Conservation (phyloP, 164 flowering plant species). For the Pachysandra terminalis region DNA sequence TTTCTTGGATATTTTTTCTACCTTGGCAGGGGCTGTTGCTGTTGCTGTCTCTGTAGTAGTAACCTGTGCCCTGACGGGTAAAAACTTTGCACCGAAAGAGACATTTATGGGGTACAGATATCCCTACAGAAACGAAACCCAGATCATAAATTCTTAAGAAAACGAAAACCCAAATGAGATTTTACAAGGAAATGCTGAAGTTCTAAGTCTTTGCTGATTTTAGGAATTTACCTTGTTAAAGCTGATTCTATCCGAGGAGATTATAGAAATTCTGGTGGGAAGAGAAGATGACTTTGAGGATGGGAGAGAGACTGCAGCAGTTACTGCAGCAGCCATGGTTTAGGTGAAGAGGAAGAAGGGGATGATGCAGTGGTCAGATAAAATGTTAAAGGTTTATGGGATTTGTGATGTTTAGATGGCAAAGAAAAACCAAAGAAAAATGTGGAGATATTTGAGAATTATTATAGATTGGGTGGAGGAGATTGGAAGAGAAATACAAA, state of each 20-base stretch:
- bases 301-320: slow-evolving; percentile 79
- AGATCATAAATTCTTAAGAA: slow-evolving; percentile 5
- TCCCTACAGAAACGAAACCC: slow-evolving; percentile 36
- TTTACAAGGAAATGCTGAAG: background rate
- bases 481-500: slow-evolving; percentile 43
- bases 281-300: slow-evolving; percentile 69
- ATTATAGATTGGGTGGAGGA: slow-evolving; percentile 66
- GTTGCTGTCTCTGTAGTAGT: slow-evolving; percentile 43
- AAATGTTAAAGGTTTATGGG: slow-evolving; percentile 1
- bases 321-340: slow-evolving; percentile 73
- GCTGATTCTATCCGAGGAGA: slow-evolving; percentile 54
- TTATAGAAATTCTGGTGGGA: slow-evolving; percentile 46
- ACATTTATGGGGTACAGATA: slow-evolving; percentile 44
- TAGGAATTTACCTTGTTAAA: slow-evolving; percentile 51
- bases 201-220: background rate
- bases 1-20: slow-evolving; percentile 75
- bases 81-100: slow-evolving; percentile 39
- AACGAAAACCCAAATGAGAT: background rate
- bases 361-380: slow-evolving; percentile 1
- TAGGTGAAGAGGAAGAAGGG: background rate
- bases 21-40: slow-evolving; percentile 86
- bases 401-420: too few relatives aligned
- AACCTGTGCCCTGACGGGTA: slow-evolving; percentile 77
- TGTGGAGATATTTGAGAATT: too few relatives aligned
- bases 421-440: too few relatives aligned